Evolutionary conservation across 495 filamentous ascomycete genomes (phyloP).

Genomic region (Penicillium bovifimosum): DNA sequence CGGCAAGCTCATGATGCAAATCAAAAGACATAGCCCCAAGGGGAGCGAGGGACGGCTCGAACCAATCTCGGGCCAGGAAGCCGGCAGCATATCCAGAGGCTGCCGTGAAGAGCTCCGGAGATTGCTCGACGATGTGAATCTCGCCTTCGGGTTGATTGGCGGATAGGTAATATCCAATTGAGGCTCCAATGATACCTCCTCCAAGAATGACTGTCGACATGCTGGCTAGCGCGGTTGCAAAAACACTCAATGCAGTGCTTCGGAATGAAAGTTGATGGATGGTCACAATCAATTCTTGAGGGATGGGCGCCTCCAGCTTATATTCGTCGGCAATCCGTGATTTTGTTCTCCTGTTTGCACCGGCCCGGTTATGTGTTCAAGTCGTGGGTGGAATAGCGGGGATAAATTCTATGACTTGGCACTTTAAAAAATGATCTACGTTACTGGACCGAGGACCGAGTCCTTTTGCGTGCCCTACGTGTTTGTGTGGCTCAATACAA

Average conservation of each 20-base stretch:
- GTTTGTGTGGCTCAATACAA: not conserved
- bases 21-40: constrained; percentile 65
- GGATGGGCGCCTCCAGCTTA: not conserved
- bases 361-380: not conserved
- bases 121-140: constrained; percentile 67
- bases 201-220: constrained; percentile 68
- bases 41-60: constrained; percentile 44
- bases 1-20: constrained; percentile 59
- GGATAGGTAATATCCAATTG: constrained; percentile 70
- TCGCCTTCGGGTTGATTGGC: constrained; percentile 40
- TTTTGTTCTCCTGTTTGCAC: not conserved
- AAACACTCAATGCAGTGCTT: not conserved
- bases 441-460: not conserved
- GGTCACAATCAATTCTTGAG: not conserved
- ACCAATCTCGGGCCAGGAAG: constrained; percentile 74
- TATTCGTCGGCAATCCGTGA: not conserved
- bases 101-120: constrained; percentile 58
- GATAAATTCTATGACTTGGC: not conserved
- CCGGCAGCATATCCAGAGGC: constrained; percentile 71
- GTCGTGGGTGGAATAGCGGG: not conserved
- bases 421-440: not conserved
- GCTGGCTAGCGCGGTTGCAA: not conserved
- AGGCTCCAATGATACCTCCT: constrained; percentile 70
- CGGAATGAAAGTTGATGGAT: not conserved
- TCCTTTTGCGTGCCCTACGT: not conserved